Conservation (phyloP, 2,329 filamentous ascomycete species). For the Aspergillus intermedius region DNA sequence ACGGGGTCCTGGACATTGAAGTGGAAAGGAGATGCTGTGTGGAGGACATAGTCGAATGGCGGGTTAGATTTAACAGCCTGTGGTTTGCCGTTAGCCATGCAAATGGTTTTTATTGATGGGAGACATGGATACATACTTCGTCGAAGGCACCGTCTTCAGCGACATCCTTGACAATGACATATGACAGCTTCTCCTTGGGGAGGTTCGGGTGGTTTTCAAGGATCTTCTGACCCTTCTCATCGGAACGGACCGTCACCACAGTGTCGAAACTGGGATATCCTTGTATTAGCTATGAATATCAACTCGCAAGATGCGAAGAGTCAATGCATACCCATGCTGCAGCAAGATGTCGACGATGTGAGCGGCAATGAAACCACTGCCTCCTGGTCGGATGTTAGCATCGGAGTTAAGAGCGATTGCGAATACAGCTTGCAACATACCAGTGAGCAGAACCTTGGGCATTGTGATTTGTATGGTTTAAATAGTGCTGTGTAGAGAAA, state of each 20-base stretch:
- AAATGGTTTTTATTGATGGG: not conserved
- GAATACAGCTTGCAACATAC: constrained; percentile 14
- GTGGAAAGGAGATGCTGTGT: constrained; percentile 70
- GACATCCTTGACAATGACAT: constrained; percentile 66
- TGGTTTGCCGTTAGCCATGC: constrained; percentile 5
- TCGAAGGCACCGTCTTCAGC: constrained; percentile 64
- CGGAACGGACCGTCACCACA: constrained; percentile 57
- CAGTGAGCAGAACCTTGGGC: constrained; percentile 35
- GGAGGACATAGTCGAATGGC: constrained; percentile 66
- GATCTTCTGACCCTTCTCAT: constrained; percentile 57
- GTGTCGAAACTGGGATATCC: constrained; percentile 47
- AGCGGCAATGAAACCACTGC: constrained; percentile 60
- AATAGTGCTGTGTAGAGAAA: not conserved
- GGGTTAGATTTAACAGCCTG: constrained; percentile 53
- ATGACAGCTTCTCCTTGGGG: constrained; percentile 54
- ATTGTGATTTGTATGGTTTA: constrained; percentile 17
- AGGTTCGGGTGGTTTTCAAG: constrained; percentile 46
- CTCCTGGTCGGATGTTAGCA: constrained; percentile 37
- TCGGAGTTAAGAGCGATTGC: not conserved
- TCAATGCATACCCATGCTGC: constrained; percentile 40
- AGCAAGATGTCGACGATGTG: constrained; percentile 57
- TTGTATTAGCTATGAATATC: constrained; percentile 3
- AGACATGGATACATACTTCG: constrained; percentile 30
- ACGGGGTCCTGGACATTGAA: constrained; percentile 65
- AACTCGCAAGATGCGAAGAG: not conserved